Conservation (phyloP, 805 yeast species). For the Ogataea paraovalis region DNA sequence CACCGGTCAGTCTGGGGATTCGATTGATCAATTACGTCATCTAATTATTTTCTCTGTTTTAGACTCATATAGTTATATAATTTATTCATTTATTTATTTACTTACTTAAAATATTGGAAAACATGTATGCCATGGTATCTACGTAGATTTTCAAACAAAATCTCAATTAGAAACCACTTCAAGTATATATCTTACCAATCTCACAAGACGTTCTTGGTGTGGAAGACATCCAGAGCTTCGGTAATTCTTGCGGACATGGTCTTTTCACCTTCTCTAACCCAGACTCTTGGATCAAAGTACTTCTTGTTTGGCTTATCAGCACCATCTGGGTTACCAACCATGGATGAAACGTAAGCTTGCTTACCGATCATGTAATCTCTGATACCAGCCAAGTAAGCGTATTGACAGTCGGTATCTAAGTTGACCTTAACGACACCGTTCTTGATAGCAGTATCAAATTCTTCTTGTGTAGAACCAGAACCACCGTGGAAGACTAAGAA, state of each 20-base stretch:
- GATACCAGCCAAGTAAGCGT: constrained; percentile 94
- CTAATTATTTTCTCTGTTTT: no score
- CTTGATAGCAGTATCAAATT: constrained; percentile 85
- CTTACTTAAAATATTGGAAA: no score
- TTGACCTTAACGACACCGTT: constrained; percentile 98
- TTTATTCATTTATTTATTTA: background rate
- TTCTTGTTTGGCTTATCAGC: constrained; percentile 99
- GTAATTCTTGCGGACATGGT: constrained; percentile 86
- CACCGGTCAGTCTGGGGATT: no score
- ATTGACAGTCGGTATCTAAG: constrained; percentile 99
- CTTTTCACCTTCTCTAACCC: constrained; percentile 99
- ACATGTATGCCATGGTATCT: no score
- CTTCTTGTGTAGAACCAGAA: constrained; percentile 92
- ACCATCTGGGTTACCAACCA: constrained; percentile 99
- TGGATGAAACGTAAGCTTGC: constrained; percentile 87
- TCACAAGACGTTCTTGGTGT: constrained; percentile 61
- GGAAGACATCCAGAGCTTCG: constrained; percentile 83
- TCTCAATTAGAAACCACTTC: background rate
- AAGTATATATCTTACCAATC: background rate
- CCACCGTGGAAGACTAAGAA: constrained; percentile 99
- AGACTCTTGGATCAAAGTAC: constrained; percentile 99
- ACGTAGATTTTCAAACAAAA: no score
- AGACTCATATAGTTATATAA: no score
- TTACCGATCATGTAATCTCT: constrained; percentile 94
- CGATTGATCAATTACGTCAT: no score